Evolutionary conservation across 371 early-diverging fungal genomes (phyloP).

Genomic region (Sporodiniella umbellata): DNA sequence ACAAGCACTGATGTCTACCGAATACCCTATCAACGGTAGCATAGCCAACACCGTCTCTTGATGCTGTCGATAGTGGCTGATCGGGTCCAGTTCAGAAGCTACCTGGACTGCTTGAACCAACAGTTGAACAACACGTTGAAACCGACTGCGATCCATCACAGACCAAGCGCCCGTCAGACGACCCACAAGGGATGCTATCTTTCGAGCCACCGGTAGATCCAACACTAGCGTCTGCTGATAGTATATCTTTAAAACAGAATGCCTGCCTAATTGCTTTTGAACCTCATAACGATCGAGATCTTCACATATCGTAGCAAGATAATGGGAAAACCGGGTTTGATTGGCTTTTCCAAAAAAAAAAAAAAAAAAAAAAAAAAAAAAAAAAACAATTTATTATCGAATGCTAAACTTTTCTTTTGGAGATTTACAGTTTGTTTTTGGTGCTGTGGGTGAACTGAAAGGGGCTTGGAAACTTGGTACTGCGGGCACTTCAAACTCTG

Average conservation of each 20-base stretch:
- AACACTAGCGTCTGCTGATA: slow-evolving; percentile 5
- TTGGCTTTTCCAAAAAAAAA: slow-evolving; percentile 2
- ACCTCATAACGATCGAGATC: slow-evolving; percentile 17
- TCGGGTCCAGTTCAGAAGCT: slow-evolving; percentile 15
- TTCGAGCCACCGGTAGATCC: slow-evolving; percentile 15
- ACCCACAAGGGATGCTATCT: background rate
- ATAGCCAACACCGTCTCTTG: slow-evolving; percentile 2
- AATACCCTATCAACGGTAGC: too few species aligned
- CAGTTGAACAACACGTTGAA: slow-evolving; percentile 14
- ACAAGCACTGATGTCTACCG: too few species aligned
- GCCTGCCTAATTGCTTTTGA: too few species aligned
- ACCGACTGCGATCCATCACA: too few species aligned
- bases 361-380: background rate
- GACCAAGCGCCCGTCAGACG: background rate
- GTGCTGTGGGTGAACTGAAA: background rate
- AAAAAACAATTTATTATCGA: background rate
- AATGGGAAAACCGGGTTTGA: slow-evolving; percentile 12
- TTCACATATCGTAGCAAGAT: slow-evolving; percentile 12
- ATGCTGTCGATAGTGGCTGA: slow-evolving; percentile 8
- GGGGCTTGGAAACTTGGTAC: too few species aligned
- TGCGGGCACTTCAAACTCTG: slow-evolving; percentile 25
- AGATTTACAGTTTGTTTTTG: background rate
- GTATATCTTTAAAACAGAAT: background rate
- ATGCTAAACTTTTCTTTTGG: background rate
- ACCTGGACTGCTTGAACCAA: slow-evolving; percentile 17